Conservation (phyloP, 1,284 basidiomycete genomes). For the Irpex sp. region DNA sequence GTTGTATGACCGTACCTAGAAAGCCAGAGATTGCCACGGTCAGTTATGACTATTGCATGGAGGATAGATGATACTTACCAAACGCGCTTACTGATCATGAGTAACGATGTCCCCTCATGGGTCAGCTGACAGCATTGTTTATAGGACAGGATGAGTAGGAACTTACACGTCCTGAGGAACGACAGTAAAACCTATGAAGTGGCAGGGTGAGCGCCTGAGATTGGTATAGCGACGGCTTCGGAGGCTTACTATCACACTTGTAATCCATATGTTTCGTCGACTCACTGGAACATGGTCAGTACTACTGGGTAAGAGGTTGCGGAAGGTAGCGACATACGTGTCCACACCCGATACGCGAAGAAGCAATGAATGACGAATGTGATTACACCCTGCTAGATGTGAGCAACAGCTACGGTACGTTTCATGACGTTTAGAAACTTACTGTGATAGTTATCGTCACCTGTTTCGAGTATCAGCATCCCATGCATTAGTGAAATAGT, state of each 20-base stretch:
- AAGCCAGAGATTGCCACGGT: background rate
- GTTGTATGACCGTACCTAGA: slow-evolving; percentile 8
- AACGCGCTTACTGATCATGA: slow-evolving; percentile 15
- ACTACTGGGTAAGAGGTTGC: background rate
- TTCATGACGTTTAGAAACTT: background rate
- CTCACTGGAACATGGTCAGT: slow-evolving; percentile 7
- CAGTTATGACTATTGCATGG: too few species aligned
- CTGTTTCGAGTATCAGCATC: background rate
- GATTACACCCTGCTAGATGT: slow-evolving; percentile 1
- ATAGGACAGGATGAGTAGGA: background rate
- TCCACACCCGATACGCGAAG: slow-evolving; percentile 14
- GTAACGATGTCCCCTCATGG: background rate
- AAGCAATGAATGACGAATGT: slow-evolving; percentile 15
- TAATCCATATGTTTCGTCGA: slow-evolving; percentile 9
- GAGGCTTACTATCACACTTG: slow-evolving; percentile 7
- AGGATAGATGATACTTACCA: slow-evolving; percentile 1
- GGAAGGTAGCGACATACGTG: slow-evolving; percentile 1
- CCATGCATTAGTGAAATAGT: background rate
- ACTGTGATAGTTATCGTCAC: slow-evolving; percentile 12
- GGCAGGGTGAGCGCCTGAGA: background rate
- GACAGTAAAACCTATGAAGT: slow-evolving; percentile 1
- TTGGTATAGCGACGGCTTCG: background rate
- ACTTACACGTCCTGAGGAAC: slow-evolving; percentile 11
- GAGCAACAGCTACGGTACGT: background rate
- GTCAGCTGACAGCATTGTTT: background rate